Percentiles rank a stretch among this genome's conserved stretches.
These are phyloP conservation scores for Kodamaea kaohsiungensis DNA, from an alignment of 805 yeast species.

Conservation along the genomic window DNA sequence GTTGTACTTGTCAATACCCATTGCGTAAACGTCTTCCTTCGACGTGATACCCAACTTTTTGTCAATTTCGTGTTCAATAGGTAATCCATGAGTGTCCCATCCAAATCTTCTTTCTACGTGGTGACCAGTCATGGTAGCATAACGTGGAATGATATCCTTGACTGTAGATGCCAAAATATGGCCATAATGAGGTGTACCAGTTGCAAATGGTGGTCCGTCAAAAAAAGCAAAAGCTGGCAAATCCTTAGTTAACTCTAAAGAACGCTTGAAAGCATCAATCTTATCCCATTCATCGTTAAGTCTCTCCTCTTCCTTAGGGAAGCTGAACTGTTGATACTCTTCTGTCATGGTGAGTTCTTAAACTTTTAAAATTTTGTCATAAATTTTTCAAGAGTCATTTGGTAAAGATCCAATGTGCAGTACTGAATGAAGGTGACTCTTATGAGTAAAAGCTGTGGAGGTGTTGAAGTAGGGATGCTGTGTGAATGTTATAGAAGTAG, in stretches of 20 bases:
- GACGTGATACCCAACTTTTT: constrained; percentile 91
- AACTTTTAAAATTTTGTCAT: not conserved
- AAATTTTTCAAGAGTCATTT: constrained; percentile 2
- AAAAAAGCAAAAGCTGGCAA: constrained; percentile 88
- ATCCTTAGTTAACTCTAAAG: constrained; percentile 79
- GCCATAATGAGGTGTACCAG: constrained; percentile 99
- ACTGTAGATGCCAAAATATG: constrained; percentile 96
- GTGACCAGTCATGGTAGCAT: constrained; percentile 96
- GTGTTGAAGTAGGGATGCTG: no score
- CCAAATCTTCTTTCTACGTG: constrained; percentile 97
- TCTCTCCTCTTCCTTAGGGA: constrained; percentile 88
- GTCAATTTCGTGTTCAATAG: constrained; percentile 98
- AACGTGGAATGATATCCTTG: constrained; percentile 96
- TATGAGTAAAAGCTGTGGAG: not conserved
- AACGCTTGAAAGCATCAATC: constrained; percentile 89
- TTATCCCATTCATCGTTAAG: constrained; percentile 83
- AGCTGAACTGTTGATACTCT: constrained; percentile 49
- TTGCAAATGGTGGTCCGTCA: constrained; percentile 99
- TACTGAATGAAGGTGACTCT: not conserved
- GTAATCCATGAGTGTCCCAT: constrained; percentile 99
- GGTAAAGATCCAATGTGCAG: not conserved
- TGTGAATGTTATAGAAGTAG: not conserved
- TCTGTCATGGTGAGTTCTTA: constrained; percentile 6
- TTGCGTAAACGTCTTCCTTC: constrained; percentile 88
- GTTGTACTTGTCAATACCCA: constrained; percentile 94